Evolutionary conservation across 2,329 filamentous ascomycete genomes (phyloP), one percentile per base, ranked within the genome.

Genomic region (Clarireedia paspali): DNA sequence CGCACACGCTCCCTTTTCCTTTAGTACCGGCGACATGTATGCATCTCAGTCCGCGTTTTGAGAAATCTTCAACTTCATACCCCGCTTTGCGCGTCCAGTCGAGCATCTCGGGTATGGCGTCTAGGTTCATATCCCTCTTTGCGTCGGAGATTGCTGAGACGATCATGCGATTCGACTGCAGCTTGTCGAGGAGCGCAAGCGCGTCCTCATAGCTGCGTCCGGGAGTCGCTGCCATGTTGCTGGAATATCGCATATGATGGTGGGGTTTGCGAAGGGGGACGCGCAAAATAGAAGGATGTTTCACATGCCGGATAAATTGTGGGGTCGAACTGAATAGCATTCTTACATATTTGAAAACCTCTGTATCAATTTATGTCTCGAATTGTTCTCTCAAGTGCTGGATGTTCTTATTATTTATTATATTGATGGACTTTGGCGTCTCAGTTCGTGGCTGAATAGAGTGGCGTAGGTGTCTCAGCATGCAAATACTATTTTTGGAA

Each of bases 21-120:
- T 96, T 97, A 4, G 91, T 96, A 12, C 92, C 92, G 1, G 92
- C 89, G 47, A 97, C 84, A 69, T 97, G 92, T 59, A 97, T 83
- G 62, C 78, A 66, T 44, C 57, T 65, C 42, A 67, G 23, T 7
- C 65, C 64, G 9, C 47, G 56, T 15, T 57, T 60, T 6, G 59
- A 50, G 23, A 67, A 59, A 30, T 67, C 64, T 1, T 42, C 46
- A 1, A 57, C 49, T 27, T 57, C 47, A 40, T 66, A 67, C 14
- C 66, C 67, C 12, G 65, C 67, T 51, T 59, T 64, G 24, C 61
- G 61, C 14, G 63, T 57, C 67, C 66, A 69, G 42, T 62, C 61
- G 6, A 68, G 55, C 68, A 70, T 70, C 53, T 70, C 67, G 9
- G 68, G 68, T 5, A 68, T 69, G 10, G 68, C 66, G 51, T 50